These are phyloP conservation scores for Syzygium grande DNA, from an alignment of 345 rosid genomes.

Conservation along the genomic window DNA sequence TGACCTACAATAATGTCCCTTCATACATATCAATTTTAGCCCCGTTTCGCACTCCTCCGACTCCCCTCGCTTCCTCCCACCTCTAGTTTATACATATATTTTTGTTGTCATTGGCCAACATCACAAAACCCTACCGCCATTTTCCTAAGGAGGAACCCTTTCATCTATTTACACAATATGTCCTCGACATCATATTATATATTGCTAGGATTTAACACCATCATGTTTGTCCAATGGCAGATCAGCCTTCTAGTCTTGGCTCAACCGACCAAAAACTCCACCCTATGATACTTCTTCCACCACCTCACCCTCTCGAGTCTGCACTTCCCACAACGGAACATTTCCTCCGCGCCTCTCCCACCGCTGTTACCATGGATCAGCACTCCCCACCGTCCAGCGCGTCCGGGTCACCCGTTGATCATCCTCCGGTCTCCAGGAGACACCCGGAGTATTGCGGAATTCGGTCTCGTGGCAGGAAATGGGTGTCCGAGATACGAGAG, in stretches of 20 bases:
- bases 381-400: not conserved
- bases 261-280: not conserved
- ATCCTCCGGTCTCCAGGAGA: conserved; percentile 12
- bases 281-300: not conserved
- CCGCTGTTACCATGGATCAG: not conserved
- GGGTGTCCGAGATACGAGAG: conserved; percentile 94
- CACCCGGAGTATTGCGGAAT: conserved; percentile 54
- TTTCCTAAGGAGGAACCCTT: not conserved
- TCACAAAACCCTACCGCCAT: not conserved
- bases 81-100: not conserved
- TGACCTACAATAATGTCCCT: not conserved
- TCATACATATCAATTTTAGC: not conserved
- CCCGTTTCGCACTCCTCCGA: not conserved
- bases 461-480: conserved; percentile 67
- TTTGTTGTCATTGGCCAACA: not conserved
- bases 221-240: not conserved
- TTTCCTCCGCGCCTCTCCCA: not conserved
- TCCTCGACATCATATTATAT: not conserved
- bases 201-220: not conserved
- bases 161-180: not conserved
- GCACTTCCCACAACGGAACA: not conserved
- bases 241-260: not conserved
- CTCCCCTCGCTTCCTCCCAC: not conserved
- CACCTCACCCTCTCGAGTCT: not conserved
- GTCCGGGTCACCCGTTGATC: not conserved